phyloP scores from a whole-genome alignment of 1,284 basidiomycete genomes.

The Marasmius tenuissimus region DNA sequence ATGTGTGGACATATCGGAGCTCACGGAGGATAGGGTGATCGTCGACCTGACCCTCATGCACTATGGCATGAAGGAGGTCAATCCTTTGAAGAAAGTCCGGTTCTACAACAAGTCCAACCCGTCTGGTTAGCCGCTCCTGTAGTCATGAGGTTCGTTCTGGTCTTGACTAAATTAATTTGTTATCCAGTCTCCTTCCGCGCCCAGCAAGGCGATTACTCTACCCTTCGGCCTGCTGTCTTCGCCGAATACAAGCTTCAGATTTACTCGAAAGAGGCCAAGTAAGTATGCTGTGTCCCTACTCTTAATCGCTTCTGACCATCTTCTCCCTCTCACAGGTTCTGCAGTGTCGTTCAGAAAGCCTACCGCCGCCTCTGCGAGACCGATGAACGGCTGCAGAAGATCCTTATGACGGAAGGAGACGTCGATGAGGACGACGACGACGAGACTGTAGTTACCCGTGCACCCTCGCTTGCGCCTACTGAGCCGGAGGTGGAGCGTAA shows the following conservation, averaged over 20 bases:
- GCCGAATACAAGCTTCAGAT: conserved; percentile 65
- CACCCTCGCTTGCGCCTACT: background rate
- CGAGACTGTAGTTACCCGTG: background rate
- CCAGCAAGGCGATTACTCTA: conserved; percentile 58
- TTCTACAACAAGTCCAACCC: conserved; percentile 75
- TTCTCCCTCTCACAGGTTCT: conserved; percentile 33
- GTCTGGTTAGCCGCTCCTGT: conserved; percentile 40
- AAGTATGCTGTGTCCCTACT: conserved; percentile 14
- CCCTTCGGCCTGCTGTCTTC: conserved; percentile 58
- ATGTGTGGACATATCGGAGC: conserved; percentile 29
- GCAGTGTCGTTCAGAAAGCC: conserved; percentile 64
- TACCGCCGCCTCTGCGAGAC: conserved; percentile 48
- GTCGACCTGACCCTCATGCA: conserved; percentile 66
- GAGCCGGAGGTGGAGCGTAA: conserved; percentile 2
- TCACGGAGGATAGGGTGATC: conserved; percentile 54
- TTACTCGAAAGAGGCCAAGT: conserved; percentile 62
- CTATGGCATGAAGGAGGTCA: conserved; percentile 70
- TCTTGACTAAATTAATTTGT: conserved; percentile 3
- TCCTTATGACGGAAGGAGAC: background rate
- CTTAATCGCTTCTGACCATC: background rate
- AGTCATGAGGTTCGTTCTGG: background rate
- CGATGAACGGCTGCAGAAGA: background rate
- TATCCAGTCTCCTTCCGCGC: conserved; percentile 43
- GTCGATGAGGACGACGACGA: background rate
- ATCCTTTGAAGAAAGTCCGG: conserved; percentile 65